Percentiles rank a stretch among this genome's conserved stretches.
phyloP scores from a whole-genome alignment of 2,329 filamentous ascomycete species.

The Arthrobotrys sinensis region DNA sequence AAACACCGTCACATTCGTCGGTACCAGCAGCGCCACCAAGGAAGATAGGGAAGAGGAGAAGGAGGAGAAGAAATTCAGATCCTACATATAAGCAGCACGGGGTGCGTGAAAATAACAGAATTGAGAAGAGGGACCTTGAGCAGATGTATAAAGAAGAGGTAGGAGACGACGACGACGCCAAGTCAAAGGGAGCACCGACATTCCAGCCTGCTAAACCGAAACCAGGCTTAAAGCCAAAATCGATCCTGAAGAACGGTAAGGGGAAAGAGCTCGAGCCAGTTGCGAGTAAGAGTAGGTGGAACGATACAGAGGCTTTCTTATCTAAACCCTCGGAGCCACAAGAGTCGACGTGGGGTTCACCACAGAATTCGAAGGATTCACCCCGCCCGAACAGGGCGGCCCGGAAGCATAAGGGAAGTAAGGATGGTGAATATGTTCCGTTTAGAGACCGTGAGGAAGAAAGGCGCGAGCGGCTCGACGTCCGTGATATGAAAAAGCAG shows the following conservation, averaged over 20 bases:
- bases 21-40: background rate
- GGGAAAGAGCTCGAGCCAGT: background rate
- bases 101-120: conserved; percentile 48
- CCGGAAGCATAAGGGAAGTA: background rate
- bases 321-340: background rate
- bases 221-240: background rate
- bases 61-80: conserved; percentile 39
- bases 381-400: conserved; percentile 16
- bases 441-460: conserved; percentile 41
- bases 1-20: background rate
- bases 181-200: background rate
- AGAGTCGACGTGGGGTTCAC: background rate
- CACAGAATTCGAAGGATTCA: background rate
- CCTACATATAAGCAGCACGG: conserved; percentile 49
- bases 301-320: background rate
- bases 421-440: conserved; percentile 37
- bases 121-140: conserved; percentile 42
- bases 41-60: conserved; percentile 34
- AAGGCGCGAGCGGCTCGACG: conserved; percentile 21
- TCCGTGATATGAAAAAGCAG: conserved; percentile 32
- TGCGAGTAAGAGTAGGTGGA: background rate
- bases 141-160: conserved; percentile 36
- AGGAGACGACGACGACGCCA: background rate
- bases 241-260: background rate
- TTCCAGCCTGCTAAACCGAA: background rate